Evolutionary conservation across 1,139 yeast genomes (phyloP).

Genomic region (Geotrichum histeridarum): DNA sequence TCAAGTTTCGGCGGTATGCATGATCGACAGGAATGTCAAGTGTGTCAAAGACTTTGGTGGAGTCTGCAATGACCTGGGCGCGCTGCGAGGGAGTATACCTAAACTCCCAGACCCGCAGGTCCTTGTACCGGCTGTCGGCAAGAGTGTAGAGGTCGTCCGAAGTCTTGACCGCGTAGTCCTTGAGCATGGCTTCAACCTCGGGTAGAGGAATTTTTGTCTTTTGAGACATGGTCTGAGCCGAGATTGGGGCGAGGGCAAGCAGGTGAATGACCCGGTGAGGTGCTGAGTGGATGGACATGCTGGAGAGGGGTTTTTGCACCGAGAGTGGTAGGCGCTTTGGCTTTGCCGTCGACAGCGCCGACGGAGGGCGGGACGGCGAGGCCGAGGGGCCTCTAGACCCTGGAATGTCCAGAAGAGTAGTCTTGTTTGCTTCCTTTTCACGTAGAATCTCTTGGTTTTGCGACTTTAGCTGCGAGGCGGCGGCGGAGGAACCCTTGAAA

Average conservation of each 20-base stretch:
- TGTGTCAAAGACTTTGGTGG: constrained; percentile 35
- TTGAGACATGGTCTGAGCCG: constrained; percentile 28
- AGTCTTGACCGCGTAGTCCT: constrained; percentile 28
- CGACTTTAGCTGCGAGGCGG: constrained; percentile 23
- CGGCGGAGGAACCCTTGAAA: constrained; percentile 21
- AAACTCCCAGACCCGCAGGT: constrained; percentile 40
- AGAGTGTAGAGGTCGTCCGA: constrained; percentile 23
- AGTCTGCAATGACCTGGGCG: constrained; percentile 29
- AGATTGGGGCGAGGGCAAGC: constrained; percentile 34
- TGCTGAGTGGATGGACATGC: constrained; percentile 29
- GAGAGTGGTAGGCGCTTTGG: constrained; percentile 20
- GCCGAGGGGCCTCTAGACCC: constrained; percentile 22
- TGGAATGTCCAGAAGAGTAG: constrained; percentile 24
- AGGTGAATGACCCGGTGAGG: constrained; percentile 37
- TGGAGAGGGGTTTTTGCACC: constrained; percentile 26
- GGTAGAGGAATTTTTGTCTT: constrained; percentile 31
- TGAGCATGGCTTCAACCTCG: constrained; percentile 32
- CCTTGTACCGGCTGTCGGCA: constrained; percentile 33
- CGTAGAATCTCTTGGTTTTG: constrained; percentile 24
- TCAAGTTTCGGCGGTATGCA: constrained; percentile 31
- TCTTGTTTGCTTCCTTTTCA: constrained; percentile 27
- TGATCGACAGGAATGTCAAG: constrained; percentile 32
- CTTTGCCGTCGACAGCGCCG: constrained; percentile 9
- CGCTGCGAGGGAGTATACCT: constrained; percentile 36
- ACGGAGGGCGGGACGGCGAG: constrained; percentile 14